These are phyloP conservation scores for Orbilia brochopaga DNA, from an alignment of 2,329 filamentous ascomycete genomes.

Conservation along the genomic window DNA sequence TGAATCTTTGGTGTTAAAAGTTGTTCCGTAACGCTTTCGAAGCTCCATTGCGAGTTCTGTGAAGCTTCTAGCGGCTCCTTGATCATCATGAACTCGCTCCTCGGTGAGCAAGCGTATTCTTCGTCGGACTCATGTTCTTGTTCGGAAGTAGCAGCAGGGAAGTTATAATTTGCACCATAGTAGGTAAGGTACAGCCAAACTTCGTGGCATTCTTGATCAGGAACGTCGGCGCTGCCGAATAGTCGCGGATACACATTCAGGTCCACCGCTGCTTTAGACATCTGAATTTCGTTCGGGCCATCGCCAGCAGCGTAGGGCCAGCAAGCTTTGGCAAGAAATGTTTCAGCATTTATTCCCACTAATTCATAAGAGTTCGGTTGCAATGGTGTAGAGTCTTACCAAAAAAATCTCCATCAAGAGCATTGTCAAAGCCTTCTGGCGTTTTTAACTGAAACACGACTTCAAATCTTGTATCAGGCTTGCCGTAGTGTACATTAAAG, in stretches of 20 bases:
- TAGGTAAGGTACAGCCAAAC: constrained; percentile 30
- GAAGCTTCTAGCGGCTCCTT: constrained; percentile 4
- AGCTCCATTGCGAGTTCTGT: constrained; percentile 12
- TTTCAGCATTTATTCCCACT: neutral
- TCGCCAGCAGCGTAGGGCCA: neutral
- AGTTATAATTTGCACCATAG: constrained; percentile 32
- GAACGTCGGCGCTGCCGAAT: constrained; percentile 11
- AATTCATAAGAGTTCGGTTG: neutral
- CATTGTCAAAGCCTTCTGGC: neutral
- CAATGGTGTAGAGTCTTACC: constrained; percentile 12
- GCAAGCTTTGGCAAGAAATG: constrained; percentile 10
- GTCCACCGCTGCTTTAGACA: constrained; percentile 3
- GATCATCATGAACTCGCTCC: constrained; percentile 18
- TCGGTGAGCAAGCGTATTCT: neutral
- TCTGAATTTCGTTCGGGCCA: constrained; percentile 9
- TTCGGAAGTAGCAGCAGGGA: neutral
- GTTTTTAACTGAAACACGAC: constrained; percentile 22
- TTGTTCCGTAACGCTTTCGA: constrained; percentile 23
- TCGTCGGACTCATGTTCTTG: neutral
- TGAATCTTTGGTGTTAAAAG: constrained; percentile 14
- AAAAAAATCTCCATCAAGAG: constrained; percentile 15
- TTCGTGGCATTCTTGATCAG: constrained; percentile 24
- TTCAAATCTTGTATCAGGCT: constrained; percentile 23
- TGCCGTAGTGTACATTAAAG: constrained; percentile 10
- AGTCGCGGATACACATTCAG: constrained; percentile 14